Evolutionary conservation across 768 basidiomycete genomes (phyloP), one percentile per base, ranked within the genome.

Genomic region (Hydnomerulius pinastri): DNA sequence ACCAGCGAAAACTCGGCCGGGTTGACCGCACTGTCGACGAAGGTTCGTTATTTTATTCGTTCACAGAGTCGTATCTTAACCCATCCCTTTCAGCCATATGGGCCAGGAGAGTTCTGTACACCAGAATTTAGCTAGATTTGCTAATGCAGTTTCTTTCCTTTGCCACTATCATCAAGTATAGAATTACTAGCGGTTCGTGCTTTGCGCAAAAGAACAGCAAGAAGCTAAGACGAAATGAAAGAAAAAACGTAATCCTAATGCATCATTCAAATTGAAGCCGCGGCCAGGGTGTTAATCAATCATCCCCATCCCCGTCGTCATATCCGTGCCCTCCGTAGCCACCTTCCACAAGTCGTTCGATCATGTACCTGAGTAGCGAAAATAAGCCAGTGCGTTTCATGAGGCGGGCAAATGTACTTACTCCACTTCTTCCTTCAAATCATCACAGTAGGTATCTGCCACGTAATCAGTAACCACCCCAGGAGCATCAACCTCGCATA

Each of bases 1-100:
- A 95, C 93, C 1, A 92, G 88, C 54, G 95, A 98, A 73, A 97
- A 97, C 73, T 91, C 93, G 10, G 92, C 90, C 12, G 93, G 92
- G 33, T 73, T 96, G 51, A 97, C 95, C 21, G 73, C 89, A 32
- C 76, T 94, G 28, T 79, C 84, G 17, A 76, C 77, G 40, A 88
- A 92, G 80, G 92, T 89, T 52, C 36, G 73, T 57, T 27, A 13
- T 48, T 30, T 20, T 30, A 17, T 25, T n/a, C 39, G 11, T 35
- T 30, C 25, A n/a, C 17, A 25, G 4, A 6, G n/a, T 17, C 15
- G 37, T 55, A 23, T 25, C 25, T 51, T 50, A 45, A 60, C 42
- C 53, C 41, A 42, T 52, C 46, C 46, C 53, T 59, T 10, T 17
- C 40, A 97, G 91, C 95, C 94, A 27, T 94, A 92, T 60, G 94